Percentiles rank a stretch among this genome's conserved stretches.
Conservation (phyloP, 2,329 filamentous ascomycete species). For the Apiospora malaysiana region DNA sequence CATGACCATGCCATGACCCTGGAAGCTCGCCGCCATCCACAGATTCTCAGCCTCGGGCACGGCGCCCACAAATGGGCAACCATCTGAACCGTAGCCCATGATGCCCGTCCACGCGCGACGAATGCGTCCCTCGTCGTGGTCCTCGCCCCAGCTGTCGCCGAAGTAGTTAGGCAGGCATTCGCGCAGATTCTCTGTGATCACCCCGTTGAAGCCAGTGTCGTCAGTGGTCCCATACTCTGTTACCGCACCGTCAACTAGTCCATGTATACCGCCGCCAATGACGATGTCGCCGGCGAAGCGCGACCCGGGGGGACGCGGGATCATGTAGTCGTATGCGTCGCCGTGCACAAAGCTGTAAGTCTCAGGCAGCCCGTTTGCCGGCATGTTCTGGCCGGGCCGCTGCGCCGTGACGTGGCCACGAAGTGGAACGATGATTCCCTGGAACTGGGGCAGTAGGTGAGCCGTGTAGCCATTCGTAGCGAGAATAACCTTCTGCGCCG, state of each 20-base stretch:
- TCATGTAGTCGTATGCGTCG: constrained; percentile 43
- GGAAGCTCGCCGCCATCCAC: constrained; percentile 47
- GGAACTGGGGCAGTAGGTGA: constrained; percentile 38
- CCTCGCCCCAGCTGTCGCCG: constrained; percentile 54
- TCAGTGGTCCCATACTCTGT: constrained; percentile 51
- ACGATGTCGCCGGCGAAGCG: constrained; percentile 48
- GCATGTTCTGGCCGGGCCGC: constrained; percentile 42
- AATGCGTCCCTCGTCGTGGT: constrained; percentile 44
- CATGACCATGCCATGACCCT: constrained; percentile 56
- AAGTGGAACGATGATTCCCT: constrained; percentile 39
- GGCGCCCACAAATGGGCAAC: constrained; percentile 38
- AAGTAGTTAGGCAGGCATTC: constrained; percentile 53
- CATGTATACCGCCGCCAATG: constrained; percentile 48
- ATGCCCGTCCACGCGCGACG: constrained; percentile 50
- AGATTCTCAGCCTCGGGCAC: constrained; percentile 41
- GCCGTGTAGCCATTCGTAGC: constrained; percentile 44
- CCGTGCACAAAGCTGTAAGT: constrained; percentile 31
- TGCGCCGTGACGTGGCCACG: constrained; percentile 31
- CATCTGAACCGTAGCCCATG: constrained; percentile 23
- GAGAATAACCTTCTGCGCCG: constrained; percentile 49
- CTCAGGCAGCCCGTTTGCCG: constrained; percentile 24
- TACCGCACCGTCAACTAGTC: constrained; percentile 39
- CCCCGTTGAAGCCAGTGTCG: constrained; percentile 46
- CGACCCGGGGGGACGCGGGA: constrained; percentile 46
- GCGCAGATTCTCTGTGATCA: constrained; percentile 47